Conservation (phyloP, 805 yeast species). For the Ogataea angusta region DNA sequence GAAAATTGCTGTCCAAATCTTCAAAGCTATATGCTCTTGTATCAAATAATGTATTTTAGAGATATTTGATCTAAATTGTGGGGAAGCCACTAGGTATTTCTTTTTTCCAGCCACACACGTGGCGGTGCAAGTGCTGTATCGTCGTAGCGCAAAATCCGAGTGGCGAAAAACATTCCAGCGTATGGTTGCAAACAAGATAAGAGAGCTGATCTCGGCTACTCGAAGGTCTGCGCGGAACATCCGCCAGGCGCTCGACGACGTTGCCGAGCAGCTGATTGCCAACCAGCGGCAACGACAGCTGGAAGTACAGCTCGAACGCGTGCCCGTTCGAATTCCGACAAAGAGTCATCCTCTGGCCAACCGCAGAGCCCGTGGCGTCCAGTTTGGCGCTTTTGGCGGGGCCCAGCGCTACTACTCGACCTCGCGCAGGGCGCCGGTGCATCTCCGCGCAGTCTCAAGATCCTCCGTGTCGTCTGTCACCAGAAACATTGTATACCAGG, state of each 20-base stretch:
- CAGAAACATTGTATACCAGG: slow-evolving; percentile 23
- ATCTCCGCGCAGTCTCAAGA: slow-evolving; percentile 5
- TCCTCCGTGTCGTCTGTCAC: slow-evolving; percentile 18
- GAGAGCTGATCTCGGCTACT: slow-evolving; percentile 45
- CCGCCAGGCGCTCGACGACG: slow-evolving; percentile 46
- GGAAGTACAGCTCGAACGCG: slow-evolving; percentile 31
- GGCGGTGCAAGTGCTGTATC: not conserved
- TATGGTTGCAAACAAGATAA: slow-evolving; percentile 36
- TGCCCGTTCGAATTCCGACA: slow-evolving; percentile 37
- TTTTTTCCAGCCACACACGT: not conserved
- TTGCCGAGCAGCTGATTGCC: slow-evolving; percentile 36
- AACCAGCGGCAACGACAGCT: slow-evolving; percentile 31
- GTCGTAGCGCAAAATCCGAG: slow-evolving; percentile 8
- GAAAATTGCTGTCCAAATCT: slow-evolving; percentile 9
- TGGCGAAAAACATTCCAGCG: slow-evolving; percentile 4
- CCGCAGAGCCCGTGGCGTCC: slow-evolving; percentile 7
- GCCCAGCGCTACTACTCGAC: slow-evolving; percentile 16
- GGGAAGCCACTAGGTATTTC: not conserved
- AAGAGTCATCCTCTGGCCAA: slow-evolving; percentile 23
- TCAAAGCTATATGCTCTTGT: slow-evolving; percentile 21
- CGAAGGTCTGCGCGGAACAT: slow-evolving; percentile 45
- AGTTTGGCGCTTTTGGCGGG: slow-evolving; percentile 25
- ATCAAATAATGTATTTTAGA: slow-evolving; percentile 1
- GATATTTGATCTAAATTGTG: not conserved
- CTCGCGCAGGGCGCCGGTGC: slow-evolving; percentile 9